Conservation (phyloP, 1,284 basidiomycete species). For the Xerocomus subilludens region DNA sequence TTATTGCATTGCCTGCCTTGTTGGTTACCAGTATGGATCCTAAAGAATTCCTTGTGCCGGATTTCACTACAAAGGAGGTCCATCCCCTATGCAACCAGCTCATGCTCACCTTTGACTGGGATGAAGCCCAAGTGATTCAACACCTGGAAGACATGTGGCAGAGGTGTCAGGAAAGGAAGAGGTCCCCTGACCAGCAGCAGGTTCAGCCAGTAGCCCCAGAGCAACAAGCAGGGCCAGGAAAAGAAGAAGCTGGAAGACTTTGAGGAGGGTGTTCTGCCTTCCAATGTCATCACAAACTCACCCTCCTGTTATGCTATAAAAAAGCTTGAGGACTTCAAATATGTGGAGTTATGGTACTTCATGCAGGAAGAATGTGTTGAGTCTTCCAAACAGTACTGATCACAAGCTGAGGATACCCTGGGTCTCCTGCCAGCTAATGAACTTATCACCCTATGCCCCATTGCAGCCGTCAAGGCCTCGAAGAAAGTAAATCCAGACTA, state of each 20-base stretch:
- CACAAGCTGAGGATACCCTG: not conserved
- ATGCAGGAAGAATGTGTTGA: not conserved
- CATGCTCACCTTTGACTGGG: not conserved
- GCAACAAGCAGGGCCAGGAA: too few relatives aligned
- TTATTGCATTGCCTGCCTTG: too few relatives aligned
- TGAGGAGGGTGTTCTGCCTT: not conserved
- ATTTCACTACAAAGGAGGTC: too few relatives aligned
- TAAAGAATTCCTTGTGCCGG: too few relatives aligned
- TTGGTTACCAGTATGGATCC: too few relatives aligned
- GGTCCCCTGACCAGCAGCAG: too few relatives aligned
- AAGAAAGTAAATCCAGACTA: conserved; percentile 5
- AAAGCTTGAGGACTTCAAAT: not conserved
- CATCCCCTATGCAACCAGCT: not conserved
- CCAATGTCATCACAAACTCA: not conserved
- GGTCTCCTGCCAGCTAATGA: not conserved
- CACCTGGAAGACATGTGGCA: not conserved
- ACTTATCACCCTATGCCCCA: not conserved
- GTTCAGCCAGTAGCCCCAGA: too few relatives aligned
- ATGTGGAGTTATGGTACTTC: conserved; percentile 22
- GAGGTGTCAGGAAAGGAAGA: too few relatives aligned
- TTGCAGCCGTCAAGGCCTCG: conserved; percentile 9
- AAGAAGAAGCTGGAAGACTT: too few relatives aligned
- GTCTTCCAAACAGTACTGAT: not conserved
- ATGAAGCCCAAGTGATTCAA: not conserved
- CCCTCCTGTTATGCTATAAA: not conserved